A percentile compares a stretch with the other conserved stretches of the same genome.
These are phyloP conservation scores for Pyrus pyrifolia DNA, from an alignment of 306 rosid species.

Conservation along the genomic window DNA sequence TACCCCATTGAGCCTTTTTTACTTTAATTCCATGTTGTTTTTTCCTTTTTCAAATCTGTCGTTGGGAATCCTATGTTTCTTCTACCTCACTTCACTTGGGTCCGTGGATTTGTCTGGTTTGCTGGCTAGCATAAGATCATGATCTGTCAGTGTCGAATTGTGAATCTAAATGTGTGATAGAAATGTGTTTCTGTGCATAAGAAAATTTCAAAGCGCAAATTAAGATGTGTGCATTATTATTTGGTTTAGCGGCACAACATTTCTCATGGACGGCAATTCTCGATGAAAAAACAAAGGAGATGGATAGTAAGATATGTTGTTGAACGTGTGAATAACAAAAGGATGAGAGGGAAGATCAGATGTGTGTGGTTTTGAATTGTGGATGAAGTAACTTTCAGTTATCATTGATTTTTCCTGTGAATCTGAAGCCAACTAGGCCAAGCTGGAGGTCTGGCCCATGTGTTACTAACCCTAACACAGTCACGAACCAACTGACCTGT, in stretches of 20 bases:
- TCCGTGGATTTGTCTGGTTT: slow-evolving; percentile 7
- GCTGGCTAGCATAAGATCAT: background rate
- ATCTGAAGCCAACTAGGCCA: background rate
- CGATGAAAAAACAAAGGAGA: too few species aligned
- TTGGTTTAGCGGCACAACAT: too few species aligned
- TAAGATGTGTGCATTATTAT: background rate
- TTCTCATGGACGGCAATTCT: too few species aligned
- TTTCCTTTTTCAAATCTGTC: slow-evolving; percentile 1
- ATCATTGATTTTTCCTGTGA: background rate
- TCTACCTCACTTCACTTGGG: slow-evolving; percentile 2
- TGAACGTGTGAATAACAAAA: slow-evolving; percentile 10
- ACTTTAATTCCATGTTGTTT: background rate
- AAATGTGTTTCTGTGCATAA: slow-evolving; percentile 2
- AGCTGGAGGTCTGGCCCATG: background rate
- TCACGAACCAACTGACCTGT: background rate
- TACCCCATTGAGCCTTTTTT: slow-evolving; percentile 7
- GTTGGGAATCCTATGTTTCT: slow-evolving; percentile 30
- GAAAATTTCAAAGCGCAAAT: background rate
- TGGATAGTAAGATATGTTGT: background rate
- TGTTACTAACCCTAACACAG: background rate
- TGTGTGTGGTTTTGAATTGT: slow-evolving; percentile 26
- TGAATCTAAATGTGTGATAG: slow-evolving; percentile 4
- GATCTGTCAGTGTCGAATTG: slow-evolving; percentile 6
- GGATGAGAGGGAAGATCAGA: slow-evolving; percentile 20
- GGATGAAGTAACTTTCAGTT: slow-evolving; percentile 2